Evolutionary conservation across 1,284 basidiomycete species (phyloP), one percentile per base, ranked within the genome.

Genomic region (Taiwanofungus camphoratus): DNA sequence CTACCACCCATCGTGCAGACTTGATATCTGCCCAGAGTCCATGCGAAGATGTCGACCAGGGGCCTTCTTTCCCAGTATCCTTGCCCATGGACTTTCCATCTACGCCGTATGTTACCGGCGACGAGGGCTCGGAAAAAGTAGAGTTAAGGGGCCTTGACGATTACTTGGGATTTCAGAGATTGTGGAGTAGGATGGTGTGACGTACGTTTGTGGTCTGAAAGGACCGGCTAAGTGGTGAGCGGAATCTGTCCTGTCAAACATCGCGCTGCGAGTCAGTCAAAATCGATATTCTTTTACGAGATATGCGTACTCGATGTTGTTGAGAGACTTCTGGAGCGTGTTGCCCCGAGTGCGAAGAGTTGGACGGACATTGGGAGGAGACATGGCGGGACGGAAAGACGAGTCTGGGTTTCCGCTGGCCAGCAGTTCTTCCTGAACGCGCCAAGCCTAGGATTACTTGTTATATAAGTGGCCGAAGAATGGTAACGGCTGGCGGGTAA

Each of bases 1-100:
- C 70, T 22, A 87, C 66, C 51, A 85, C 82, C 91, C 91, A 94
- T 52, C 78, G 63, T 6, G 73, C 64, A 0, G 76, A 73, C 53
- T 52, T 65, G 48, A 83, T 44, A 53, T 77, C 74, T 4, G 63
- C 50, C 67, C 59, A 66, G 42, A 77, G 65, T 0, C 73, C 73
- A 16, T 36, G 39, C 4, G 58, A 57, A 21, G 52, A 34, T 1
- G 49, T 54, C 6, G 52, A 58, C 53, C 53, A 57, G 18, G 39
- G 56, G 7, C 48, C 36, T 13, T 41, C 20, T 36, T 20, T 30
- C 16, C 36, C 36, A 27, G 39, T 29, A 13, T 16, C 9, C 12
- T 33, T 35, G 18, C 20, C 22, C 12, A 23, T 7, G 39, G 41
- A 36, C 35, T 19, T 37, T 11, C 33, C 42, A 21, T 29, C 29